Conservation (phyloP, 176 grass and related monocot species). For the Musa itinerans region DNA sequence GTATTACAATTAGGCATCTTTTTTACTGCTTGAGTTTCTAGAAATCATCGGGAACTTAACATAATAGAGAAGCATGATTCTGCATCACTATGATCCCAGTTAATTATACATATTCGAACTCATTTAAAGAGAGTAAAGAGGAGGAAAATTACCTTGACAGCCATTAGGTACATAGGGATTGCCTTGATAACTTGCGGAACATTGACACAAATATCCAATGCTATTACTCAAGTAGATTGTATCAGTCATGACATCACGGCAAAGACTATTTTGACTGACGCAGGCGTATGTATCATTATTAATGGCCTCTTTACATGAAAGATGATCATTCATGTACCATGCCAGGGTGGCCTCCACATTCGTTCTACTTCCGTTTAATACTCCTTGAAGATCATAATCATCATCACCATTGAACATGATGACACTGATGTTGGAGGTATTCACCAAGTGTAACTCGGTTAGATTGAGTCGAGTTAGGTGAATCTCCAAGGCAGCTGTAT, state of each 20-base stretch:
- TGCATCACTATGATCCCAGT: too few relatives aligned
- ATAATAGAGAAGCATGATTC: too few relatives aligned
- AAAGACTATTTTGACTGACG: not conserved
- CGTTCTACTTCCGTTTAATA: not conserved
- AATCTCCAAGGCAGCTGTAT: not conserved
- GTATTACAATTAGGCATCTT: too few relatives aligned
- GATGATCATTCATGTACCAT: constrained; percentile 15
- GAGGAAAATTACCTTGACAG: constrained; percentile 24
- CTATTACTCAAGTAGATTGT: too few relatives aligned
- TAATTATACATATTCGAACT: too few relatives aligned
- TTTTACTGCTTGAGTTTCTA: too few relatives aligned
- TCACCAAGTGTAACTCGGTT: not conserved
- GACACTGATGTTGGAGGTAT: not conserved
- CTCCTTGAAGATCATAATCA: too few relatives aligned
- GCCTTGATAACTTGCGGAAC: not conserved
- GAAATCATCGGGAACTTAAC: too few relatives aligned
- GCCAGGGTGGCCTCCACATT: rapidly evolving
- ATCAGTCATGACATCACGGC: not conserved
- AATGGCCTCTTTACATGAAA: not conserved
- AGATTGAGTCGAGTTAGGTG: not conserved
- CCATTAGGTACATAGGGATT: constrained; percentile 13
- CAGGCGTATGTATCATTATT: constrained; percentile 19
- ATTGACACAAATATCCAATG: constrained; percentile 4
- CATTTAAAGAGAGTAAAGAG: too few relatives aligned
- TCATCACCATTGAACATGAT: not conserved